These are phyloP conservation scores for Suillus tomentosus DNA, from an alignment of 768 basidiomycete genomes.

Conservation along the genomic window DNA sequence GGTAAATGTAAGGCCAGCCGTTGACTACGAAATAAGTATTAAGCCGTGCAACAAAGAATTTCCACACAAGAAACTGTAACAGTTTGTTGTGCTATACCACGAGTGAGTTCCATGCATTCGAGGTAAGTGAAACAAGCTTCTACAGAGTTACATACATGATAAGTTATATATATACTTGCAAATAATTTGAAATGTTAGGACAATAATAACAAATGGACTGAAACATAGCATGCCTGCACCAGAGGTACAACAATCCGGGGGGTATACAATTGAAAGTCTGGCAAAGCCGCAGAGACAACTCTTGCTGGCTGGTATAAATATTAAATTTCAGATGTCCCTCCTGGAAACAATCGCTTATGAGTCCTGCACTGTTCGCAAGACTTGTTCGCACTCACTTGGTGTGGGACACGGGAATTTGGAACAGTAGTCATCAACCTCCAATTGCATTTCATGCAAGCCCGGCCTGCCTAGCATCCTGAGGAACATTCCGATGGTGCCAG, in stretches of 20 bases:
- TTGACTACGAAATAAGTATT: not conserved
- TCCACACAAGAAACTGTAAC: not conserved
- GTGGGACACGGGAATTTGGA: not conserved
- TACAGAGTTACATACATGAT: conserved; percentile 1
- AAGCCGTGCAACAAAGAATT: not conserved
- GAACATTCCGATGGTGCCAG: not conserved
- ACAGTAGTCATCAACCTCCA: not conserved
- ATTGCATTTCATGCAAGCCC: conserved; percentile 2
- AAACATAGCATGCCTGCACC: not conserved
- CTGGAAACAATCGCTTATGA: not conserved
- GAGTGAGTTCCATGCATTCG: not conserved
- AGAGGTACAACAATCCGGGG: not conserved
- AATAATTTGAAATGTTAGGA: not conserved
- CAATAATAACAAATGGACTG: not conserved
- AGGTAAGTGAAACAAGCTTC: not conserved
- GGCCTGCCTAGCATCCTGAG: not conserved
- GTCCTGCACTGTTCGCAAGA: not conserved
- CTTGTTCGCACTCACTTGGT: not conserved
- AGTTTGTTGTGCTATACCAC: not conserved
- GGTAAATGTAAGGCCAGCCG: not conserved
- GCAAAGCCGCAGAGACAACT: not conserved
- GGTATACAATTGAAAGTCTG: not conserved
- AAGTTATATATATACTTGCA: conserved; percentile 9
- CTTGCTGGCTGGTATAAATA: too few species aligned
- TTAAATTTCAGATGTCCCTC: too few species aligned